Evolutionary conservation across 495 filamentous ascomycete species (phyloP), one percentile per base, ranked within the genome.

Genomic region (Cercophora scortea): DNA sequence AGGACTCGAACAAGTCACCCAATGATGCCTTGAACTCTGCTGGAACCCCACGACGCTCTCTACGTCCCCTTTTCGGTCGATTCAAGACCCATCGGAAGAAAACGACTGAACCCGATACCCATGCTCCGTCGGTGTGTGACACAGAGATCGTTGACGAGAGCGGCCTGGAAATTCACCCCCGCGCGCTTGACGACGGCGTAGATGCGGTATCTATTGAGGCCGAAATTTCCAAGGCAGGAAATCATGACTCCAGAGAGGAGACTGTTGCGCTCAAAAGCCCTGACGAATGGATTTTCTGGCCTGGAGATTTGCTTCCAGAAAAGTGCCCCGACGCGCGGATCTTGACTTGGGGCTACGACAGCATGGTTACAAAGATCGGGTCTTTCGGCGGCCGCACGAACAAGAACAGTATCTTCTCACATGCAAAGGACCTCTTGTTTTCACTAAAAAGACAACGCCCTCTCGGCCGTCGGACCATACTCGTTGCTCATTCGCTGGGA

Each of bases 311-410:
- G 9, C 53, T 75, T 25, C 67, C 71, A 9, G 4, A 42, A 12
- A 57, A 66, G 35, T 58, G 65, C 36, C 54, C 62, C 2, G 51
- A 63, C 25, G 47, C 64, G 7, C 61, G 72, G 32, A 62, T 75
- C 19, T 45, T 74, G n/a, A 62, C 58, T 1, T 75, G 58, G 49
- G 71, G 71, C 0, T 76, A 74, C 46, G 70, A 74, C 55, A 70
- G 61, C 42, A 64, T 63, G 10, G 54, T 75, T 32, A 52, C 68
- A 25, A 25, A 25, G 2, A 25, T 25, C 8, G 61, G 64, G 35
- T 56, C 52, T 13, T 59, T 68, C 4, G 56, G 45, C 0, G 45
- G 56, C 6, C 16, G 45, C 1, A 43, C 45, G 8, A 57, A 57
- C 41, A 53, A 69, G 44, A 71, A 60, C 41, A 70, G 44, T 35